Percentiles rank a stretch among this genome's conserved stretches.
Evolutionary conservation across 257 asterid genomes (phyloP).

Genomic region (Gynochthodes officinalis): DNA sequence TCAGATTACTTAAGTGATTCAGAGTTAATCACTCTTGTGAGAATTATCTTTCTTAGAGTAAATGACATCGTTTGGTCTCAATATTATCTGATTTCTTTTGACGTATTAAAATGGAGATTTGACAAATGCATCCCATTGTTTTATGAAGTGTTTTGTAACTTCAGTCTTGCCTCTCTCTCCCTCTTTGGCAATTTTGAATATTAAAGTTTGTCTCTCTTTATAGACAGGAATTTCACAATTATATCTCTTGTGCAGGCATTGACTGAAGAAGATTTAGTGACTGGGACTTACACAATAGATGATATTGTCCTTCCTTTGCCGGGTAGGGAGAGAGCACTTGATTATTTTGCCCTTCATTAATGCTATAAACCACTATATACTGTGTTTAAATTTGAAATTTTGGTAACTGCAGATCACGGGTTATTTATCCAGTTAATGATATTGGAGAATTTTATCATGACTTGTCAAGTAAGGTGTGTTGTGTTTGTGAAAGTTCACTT

Average conservation of each 20-base stretch:
- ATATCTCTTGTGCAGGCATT: constrained; percentile 46
- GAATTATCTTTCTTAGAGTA: neutral
- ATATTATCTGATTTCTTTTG: neutral
- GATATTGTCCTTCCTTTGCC: constrained; percentile 95
- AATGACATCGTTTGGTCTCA: neutral
- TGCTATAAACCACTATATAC: constrained; percentile 4
- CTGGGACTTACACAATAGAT: constrained; percentile 60
- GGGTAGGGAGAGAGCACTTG: constrained; percentile 54
- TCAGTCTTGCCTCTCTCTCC: neutral
- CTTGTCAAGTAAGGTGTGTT: constrained; percentile 67
- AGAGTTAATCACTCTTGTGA: neutral
- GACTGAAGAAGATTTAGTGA: constrained; percentile 62
- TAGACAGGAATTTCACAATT: constrained; percentile 10
- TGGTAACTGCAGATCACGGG: constrained; percentile 67
- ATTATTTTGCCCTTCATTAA: constrained; percentile 11
- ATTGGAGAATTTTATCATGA: constrained; percentile 65
- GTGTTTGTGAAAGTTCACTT: constrained; percentile 12
- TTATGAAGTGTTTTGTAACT: neutral
- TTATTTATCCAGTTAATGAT: constrained; percentile 74
- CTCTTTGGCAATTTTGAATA: neutral
- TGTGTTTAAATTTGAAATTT: constrained; percentile 14
- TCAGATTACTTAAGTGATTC: neutral
- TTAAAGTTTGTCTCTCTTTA: neutral
- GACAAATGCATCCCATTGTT: neutral
- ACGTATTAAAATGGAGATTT: neutral